Evolutionary conservation across 2,329 filamentous ascomycete species (phyloP), one percentile per base, ranked within the genome.

Genomic region (Trichoderma atroviride): DNA sequence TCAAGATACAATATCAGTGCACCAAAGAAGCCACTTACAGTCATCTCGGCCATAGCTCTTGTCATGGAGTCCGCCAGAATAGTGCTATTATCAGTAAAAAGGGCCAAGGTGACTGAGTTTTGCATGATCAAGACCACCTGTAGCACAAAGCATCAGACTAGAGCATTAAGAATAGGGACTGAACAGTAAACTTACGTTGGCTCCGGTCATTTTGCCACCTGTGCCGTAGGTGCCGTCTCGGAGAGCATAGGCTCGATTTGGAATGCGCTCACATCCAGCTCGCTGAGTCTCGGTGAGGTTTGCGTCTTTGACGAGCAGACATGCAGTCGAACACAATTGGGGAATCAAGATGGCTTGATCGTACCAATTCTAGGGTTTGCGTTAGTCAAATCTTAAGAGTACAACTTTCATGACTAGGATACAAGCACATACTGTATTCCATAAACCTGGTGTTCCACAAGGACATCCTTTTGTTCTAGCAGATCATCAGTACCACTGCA

Each of bases 81-180:
- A 11, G 74, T 72, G 16, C 69, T 72, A 22, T 75, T 74, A 11
- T 71, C 56, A 4, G 70, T 73, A 53, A 72, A 74, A 27, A 75
- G 67, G 1, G 72, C 73, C 62, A 75, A 43, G 35, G 71, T 74
- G 40, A 73, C 71, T 1, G 72, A 73, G 37, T 74, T 75, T 60
- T 75, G 74, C 69, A 75, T 72, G 1, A 75, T 70, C n/a, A 74
- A 56, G 11, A 75, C 72, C 3, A 70, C 63, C 73, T 74, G 55
- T 10, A 52, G 7, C 4, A 19, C 10, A 27, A 40, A 50, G 7
- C 1, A 7, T 60, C 10, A 53, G 47, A n/a, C n/a, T n/a, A 2
- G 4, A 14, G 22, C 6, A 3, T 19, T 16, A 19, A 6, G 10
- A 19, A 22, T 1, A 19, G 19, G 2, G 7, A 10, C 14, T 11